phyloP scores from a whole-genome alignment of 2,329 filamentous ascomycete species.

The Fusarium bulbicola region DNA sequence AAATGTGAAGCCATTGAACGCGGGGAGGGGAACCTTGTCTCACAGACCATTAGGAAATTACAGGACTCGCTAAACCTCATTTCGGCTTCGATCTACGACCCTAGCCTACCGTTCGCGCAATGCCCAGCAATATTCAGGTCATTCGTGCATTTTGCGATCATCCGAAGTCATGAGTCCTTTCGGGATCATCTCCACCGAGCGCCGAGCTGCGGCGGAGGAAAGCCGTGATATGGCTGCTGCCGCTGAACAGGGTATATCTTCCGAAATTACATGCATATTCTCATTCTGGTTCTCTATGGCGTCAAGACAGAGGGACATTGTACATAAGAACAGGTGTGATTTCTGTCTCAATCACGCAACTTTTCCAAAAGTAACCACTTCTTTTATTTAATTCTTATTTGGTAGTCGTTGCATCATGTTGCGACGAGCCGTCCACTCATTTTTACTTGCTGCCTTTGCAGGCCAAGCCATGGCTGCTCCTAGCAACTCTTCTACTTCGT shows the following conservation, averaged over 20 bases:
- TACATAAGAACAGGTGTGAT: conserved; percentile 8
- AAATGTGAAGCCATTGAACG: background rate
- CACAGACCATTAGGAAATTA: conserved; percentile 1
- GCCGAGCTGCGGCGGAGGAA: conserved; percentile 16
- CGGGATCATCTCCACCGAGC: conserved; percentile 10
- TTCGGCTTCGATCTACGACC: conserved; percentile 1
- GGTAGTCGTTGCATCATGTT: conserved; percentile 31
- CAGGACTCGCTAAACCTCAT: background rate
- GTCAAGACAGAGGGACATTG: conserved; percentile 1
- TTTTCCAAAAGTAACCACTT: background rate
- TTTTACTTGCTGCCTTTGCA: conserved; percentile 21
- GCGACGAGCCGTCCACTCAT: conserved; percentile 35
- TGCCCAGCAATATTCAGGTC: background rate
- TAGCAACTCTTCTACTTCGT: conserved; percentile 31
- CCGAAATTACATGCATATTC: conserved; percentile 33
- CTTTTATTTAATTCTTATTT: background rate
- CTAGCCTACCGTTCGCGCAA: background rate
- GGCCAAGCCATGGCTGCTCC: conserved; percentile 21
- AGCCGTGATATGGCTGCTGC: background rate
- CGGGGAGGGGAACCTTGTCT: conserved; percentile 22
- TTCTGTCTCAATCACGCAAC: background rate
- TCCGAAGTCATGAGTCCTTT: background rate
- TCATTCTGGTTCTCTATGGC: conserved; percentile 29
- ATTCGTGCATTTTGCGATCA: background rate
- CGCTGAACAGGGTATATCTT: conserved; percentile 20